Conservation (phyloP, 495 filamentous ascomycete species). For the Hypoxylon intermedium region DNA sequence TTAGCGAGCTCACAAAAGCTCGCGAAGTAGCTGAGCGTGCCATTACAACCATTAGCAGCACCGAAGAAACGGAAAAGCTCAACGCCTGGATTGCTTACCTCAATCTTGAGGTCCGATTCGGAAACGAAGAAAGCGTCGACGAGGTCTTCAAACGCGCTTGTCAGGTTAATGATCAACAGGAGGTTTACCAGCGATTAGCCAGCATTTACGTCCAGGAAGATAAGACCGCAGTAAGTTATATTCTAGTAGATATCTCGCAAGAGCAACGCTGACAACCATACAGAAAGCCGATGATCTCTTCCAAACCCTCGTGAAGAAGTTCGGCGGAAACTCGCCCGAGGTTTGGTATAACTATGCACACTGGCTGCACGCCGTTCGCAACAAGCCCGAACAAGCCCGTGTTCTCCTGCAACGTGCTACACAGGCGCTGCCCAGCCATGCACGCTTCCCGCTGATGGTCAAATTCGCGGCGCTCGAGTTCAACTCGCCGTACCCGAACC, state of each 20-base stretch:
- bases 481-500: constrained; percentile 78
- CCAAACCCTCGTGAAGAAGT: constrained; percentile 83
- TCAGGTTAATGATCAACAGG: constrained; percentile 89
- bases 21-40: constrained; percentile 89
- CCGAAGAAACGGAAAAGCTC: constrained; percentile 86
- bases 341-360: constrained; percentile 95
- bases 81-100: constrained; percentile 94
- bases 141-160: constrained; percentile 91
- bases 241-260: background rate
- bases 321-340: constrained; percentile 74
- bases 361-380: constrained; percentile 78
- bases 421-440: constrained; percentile 74
- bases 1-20: constrained; percentile 84
- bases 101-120: constrained; percentile 92
- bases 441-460: constrained; percentile 77
- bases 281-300: constrained; percentile 92
- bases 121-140: constrained; percentile 82
- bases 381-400: constrained; percentile 75
- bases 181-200: constrained; percentile 86
- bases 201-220: constrained; percentile 94
- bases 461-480: constrained; percentile 94
- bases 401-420: constrained; percentile 83
- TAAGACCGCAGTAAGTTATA: constrained; percentile 69
- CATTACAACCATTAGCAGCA: constrained; percentile 83
- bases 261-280: constrained; percentile 35